phyloP scores from a whole-genome alignment of 164 flowering plant species.

The Umbellularia californica region DNA sequence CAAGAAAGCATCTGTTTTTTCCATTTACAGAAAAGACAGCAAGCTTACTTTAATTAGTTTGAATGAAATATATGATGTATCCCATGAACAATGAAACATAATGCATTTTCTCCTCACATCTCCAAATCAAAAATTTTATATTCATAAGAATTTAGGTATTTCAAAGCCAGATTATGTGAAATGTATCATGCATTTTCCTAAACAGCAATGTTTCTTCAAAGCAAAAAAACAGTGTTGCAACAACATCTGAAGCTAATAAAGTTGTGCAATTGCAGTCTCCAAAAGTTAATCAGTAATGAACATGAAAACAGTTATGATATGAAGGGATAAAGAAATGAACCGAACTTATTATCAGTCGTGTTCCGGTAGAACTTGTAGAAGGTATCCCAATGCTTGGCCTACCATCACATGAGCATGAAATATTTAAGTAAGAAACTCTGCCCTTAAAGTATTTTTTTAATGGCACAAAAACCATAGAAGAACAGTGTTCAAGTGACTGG shows the following conservation, averaged over 20 bases:
- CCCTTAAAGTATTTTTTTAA: not conserved
- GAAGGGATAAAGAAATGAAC: constrained; percentile 7
- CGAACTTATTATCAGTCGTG: constrained; percentile 93
- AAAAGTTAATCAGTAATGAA: not conserved
- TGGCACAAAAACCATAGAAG: not conserved
- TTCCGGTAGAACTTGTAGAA: constrained; percentile 82
- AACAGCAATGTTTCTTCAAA: not conserved
- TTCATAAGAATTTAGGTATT: not conserved
- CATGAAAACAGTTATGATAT: not conserved
- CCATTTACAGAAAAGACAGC: not conserved
- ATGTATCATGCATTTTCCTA: not conserved
- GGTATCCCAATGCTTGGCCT: constrained; percentile 95
- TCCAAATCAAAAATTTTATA: not conserved
- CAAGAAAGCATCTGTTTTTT: not conserved
- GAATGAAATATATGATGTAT: not conserved
- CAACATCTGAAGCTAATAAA: not conserved
- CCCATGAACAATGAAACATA: not conserved
- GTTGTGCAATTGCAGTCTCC: not conserved
- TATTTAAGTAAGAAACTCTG: not conserved
- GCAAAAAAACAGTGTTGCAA: not conserved
- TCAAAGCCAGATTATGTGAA: not conserved
- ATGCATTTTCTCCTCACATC: not conserved
- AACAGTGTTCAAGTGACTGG: not conserved
- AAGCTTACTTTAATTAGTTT: not conserved
- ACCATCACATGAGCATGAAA: constrained; percentile 25